Evolutionary conservation across 2,329 filamentous ascomycete species (phyloP).

Genomic region (Exophiala viscosa): DNA sequence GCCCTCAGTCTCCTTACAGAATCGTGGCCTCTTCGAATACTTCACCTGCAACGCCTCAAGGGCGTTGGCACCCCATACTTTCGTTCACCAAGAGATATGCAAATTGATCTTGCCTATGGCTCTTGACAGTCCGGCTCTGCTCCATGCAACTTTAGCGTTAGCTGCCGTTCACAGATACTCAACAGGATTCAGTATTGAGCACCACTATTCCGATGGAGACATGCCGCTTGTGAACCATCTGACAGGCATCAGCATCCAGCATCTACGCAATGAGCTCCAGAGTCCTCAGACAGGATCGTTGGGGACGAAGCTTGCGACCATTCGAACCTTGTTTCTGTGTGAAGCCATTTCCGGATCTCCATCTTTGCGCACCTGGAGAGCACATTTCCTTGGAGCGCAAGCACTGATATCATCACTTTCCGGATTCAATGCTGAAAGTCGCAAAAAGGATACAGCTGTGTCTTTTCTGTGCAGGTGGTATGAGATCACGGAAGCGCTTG

Average conservation of each 20-base stretch:
- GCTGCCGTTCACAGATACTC: slow-evolving; percentile 42
- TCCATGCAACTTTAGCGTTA: slow-evolving; percentile 43
- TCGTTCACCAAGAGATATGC: slow-evolving; percentile 34
- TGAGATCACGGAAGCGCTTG: slow-evolving; percentile 12
- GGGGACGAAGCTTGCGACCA: slow-evolving; percentile 38
- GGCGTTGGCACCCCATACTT: slow-evolving; percentile 4
- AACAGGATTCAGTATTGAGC: slow-evolving; percentile 34
- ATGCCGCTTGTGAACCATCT: slow-evolving; percentile 36
- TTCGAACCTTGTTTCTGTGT: slow-evolving; percentile 41
- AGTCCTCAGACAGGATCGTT: slow-evolving; percentile 13
- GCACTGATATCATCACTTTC: slow-evolving; percentile 33
- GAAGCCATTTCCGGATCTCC: slow-evolving; percentile 43
- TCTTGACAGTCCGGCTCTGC: slow-evolving; percentile 40
- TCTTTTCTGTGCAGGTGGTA: slow-evolving; percentile 32
- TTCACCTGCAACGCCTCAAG: slow-evolving; percentile 11
- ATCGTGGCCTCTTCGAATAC: slow-evolving; percentile 4
- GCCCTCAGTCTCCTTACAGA: slow-evolving; percentile 3
- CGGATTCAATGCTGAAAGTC: slow-evolving; percentile 34
- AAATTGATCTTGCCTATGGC: slow-evolving; percentile 44
- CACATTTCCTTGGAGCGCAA: slow-evolving; percentile 42
- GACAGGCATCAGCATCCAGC: slow-evolving; percentile 40
- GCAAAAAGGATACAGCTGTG: slow-evolving; percentile 31
- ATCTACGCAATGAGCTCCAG: slow-evolving; percentile 40
- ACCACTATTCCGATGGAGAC: slow-evolving; percentile 34
- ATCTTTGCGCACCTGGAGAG: slow-evolving; percentile 39